Base-by-base conservation (phyloP, 768 basidiomycete genomes). In the Mycena albidolilacea region DNA sequence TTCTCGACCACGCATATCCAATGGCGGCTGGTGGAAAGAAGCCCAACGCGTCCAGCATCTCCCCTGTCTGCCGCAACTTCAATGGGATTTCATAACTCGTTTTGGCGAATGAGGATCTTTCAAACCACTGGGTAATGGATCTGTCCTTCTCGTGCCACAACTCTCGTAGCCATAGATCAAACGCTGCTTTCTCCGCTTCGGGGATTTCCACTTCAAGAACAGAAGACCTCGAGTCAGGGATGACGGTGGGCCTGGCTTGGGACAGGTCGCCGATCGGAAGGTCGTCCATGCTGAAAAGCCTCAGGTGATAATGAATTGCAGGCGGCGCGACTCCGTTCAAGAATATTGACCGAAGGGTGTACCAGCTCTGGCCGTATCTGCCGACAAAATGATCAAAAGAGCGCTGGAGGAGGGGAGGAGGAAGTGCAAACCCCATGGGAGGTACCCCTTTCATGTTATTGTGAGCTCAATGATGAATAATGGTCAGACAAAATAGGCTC, bases 321-420 rank as follows among this genome's bases (percentile, higher is more conserved):
- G 97, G 97, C 1, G 97, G 97, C 4, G 97, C 87, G 5, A 95
- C 83, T 4, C 93, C 88, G 73, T 92, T 87, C 69, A 93, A 87
- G 82, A 97, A 98, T 72, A 98, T 92, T 8, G 96, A 97, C 52
- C 93, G 90, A 50, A 99, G 84, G 52, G 95, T 97, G 81, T 97
- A 98, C 80, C 92, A 95, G 30, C 90, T 88, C 81, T 98, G 97
- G 0, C 96, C 96, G 78, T 64, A 64, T 39, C 63, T 64, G 48
- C 10, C n/a, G 30, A 63, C 10, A 35, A 63, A 52, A 46, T 7
- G 10, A 48, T 64, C 63, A 64, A 38, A 14, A 17, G 46, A 1
- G 2, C 35, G 19, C 12, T 6, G 35, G 37, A 50, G 10, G 11
- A n/a, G 23, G 14, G 12, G 7, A 62, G n/a, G 30, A 23, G n/a